phyloP scores from a whole-genome alignment of 116 monocot genomes.

The Phalaenopsis hybrid region DNA sequence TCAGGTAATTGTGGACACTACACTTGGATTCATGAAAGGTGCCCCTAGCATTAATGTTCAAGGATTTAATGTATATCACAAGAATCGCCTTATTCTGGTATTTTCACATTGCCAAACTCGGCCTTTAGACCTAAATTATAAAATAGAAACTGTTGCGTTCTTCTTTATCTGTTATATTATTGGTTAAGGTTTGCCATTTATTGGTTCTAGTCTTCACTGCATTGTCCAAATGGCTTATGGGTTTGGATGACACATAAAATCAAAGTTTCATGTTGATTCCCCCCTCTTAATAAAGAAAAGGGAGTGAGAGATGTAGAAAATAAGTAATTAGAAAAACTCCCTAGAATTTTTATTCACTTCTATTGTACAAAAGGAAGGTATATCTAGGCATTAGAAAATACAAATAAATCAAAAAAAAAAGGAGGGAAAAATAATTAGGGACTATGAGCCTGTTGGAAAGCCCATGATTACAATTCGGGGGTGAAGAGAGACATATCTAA shows the following conservation, averaged over 20 bases:
- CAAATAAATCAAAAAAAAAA: too few species aligned
- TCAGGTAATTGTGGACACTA: slow-evolving; percentile 29
- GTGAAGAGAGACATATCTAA: too few species aligned
- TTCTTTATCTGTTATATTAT: not conserved
- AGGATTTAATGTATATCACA: slow-evolving; percentile 90
- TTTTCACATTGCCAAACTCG: not conserved
- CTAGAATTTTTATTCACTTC: too few species aligned
- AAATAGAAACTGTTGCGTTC: not conserved
- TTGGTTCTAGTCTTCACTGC: not conserved
- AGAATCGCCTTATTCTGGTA: slow-evolving; percentile 88
- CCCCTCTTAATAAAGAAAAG: not conserved
- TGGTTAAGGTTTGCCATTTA: not conserved
- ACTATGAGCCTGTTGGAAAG: too few species aligned
- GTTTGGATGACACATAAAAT: not conserved
- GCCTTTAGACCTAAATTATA: not conserved
- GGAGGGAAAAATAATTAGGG: too few species aligned
- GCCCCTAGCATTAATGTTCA: slow-evolving; percentile 67
- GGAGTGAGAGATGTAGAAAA: too few species aligned
- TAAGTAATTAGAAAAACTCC: too few species aligned
- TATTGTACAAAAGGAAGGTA: too few species aligned
- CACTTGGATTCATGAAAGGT: slow-evolving; percentile 71
- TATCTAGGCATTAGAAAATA: too few species aligned
- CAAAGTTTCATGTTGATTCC: not conserved
- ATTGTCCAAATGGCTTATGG: not conserved
- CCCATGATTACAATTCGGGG: too few species aligned